Percentiles rank a stretch among this genome's conserved stretches.
Conservation (phyloP, 495 filamentous ascomycete genomes). For the Penicillium pulvis region DNA sequence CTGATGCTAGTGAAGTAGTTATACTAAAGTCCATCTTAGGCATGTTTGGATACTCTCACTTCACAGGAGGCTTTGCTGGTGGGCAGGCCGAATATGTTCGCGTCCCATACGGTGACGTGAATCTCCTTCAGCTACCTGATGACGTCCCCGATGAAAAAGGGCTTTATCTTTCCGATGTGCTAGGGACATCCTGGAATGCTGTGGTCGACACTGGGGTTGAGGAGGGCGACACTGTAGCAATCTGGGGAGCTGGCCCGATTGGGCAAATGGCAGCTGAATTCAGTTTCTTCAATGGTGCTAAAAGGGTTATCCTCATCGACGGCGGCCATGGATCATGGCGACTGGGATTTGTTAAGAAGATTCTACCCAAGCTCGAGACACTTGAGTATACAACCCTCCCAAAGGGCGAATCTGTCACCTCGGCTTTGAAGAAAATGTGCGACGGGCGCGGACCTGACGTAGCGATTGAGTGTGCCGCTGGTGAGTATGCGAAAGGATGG, state of each 20-base stretch:
- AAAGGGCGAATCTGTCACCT: conserved; percentile 62
- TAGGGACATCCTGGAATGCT: conserved; percentile 76
- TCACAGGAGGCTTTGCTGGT: conserved; percentile 86
- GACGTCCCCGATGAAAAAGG: conserved; percentile 85
- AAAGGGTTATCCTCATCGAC: conserved; percentile 80
- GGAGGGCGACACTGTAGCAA: conserved; percentile 15
- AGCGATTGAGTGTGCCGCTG: conserved; percentile 80
- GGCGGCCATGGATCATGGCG: conserved; percentile 63
- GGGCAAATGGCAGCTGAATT: conserved; percentile 81
- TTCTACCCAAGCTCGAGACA: conserved; percentile 62
- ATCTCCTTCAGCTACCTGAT: conserved; percentile 77
- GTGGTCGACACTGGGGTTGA: conserved; percentile 84
- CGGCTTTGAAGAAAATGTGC: conserved; percentile 68
- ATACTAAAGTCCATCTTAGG: conserved; percentile 22
- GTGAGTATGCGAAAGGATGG: conserved; percentile 85
- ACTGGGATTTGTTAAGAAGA: conserved; percentile 64
- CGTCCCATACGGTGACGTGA: conserved; percentile 80
- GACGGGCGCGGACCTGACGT: conserved; percentile 71
- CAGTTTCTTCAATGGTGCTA: conserved; percentile 69
- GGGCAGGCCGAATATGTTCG: conserved; percentile 88
- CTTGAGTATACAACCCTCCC: conserved; percentile 59
- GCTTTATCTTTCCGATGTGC: conserved; percentile 79
- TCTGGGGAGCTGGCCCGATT: conserved; percentile 72
- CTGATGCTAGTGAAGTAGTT: background rate
- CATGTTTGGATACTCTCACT: conserved; percentile 59